Percentiles rank a stretch among this genome's conserved stretches.
phyloP scores from a whole-genome alignment of 2,329 filamentous ascomycete species.

The Fusarium albosuccineum region DNA sequence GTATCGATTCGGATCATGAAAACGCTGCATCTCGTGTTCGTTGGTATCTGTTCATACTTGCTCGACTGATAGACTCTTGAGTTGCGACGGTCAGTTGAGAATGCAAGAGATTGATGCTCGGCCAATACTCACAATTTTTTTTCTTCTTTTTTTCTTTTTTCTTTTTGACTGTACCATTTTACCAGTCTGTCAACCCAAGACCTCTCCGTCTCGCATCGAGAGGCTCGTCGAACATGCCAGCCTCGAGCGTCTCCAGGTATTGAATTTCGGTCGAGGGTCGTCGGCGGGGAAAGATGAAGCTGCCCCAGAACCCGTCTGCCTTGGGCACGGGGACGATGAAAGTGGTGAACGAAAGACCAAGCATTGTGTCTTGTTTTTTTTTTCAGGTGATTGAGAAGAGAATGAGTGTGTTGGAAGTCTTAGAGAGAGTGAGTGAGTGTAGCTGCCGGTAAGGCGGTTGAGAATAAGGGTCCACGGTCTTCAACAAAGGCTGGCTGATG shows the following conservation, averaged over 20 bases:
- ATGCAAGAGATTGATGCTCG: too few species aligned
- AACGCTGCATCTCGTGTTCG: neutral
- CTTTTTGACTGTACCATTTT: neutral
- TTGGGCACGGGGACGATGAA: conserved; percentile 37
- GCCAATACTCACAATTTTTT: conserved; percentile 5
- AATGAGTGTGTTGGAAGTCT: neutral
- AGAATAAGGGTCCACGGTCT: too few species aligned
- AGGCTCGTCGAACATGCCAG: conserved; percentile 36
- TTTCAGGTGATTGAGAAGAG: neutral
- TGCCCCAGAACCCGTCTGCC: conserved; percentile 26
- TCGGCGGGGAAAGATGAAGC: conserved; percentile 33
- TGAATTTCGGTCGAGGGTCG: conserved; percentile 31
- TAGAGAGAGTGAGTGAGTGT: neutral
- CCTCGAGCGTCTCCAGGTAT: conserved; percentile 29
- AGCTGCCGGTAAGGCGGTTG: neutral
- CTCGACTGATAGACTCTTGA: neutral
- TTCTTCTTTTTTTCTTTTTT: neutral
- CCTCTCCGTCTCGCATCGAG: conserved; percentile 30
- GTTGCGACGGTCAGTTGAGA: neutral
- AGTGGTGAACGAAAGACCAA: conserved; percentile 34
- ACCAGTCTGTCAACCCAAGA: conserved; percentile 36
- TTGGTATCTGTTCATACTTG: neutral
- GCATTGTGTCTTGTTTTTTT: conserved; percentile 25
- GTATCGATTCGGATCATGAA: neutral
- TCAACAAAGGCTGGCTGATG: too few species aligned